These are phyloP conservation scores for Protomyces arabidopsidicola DNA, from an alignment of 1,139 yeast genomes.

Conservation along the genomic window DNA sequence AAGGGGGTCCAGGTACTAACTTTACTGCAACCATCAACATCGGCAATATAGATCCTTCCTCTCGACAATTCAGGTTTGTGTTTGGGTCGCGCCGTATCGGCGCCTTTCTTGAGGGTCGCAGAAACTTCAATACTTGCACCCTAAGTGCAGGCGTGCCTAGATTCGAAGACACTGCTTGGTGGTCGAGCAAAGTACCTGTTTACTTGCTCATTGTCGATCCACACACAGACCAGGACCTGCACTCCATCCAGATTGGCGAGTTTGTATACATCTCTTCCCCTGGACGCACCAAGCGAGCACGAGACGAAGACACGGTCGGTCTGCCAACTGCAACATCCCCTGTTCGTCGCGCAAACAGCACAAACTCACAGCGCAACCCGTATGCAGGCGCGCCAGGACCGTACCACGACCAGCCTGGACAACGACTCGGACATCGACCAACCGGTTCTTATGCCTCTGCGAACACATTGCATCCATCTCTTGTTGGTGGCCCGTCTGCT, in stretches of 20 bases:
- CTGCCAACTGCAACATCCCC: not conserved
- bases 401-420: not conserved
- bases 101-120: conserved; percentile 13
- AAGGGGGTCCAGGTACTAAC: conserved; percentile 15
- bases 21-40: conserved; percentile 9
- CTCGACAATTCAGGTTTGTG: conserved; percentile 8
- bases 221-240: conserved; percentile 15
- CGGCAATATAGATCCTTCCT: conserved; percentile 7
- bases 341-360: not conserved
- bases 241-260: conserved; percentile 11
- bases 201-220: conserved; percentile 9
- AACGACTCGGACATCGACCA: not conserved
- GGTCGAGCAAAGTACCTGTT: conserved; percentile 19
- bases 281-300: conserved; percentile 3
- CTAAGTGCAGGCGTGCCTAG: conserved; percentile 12
- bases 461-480: not conserved
- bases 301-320: conserved; percentile 3
- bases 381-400: not conserved
- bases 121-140: not conserved
- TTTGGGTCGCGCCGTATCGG: conserved; percentile 15
- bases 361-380: not conserved
- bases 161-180: conserved; percentile 14
- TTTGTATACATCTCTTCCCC: conserved; percentile 17
- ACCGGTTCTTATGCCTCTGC: not conserved
- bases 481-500: not conserved